A percentile compares a stretch with the other conserved stretches of the same genome.
These are phyloP conservation scores for Grosmannia huntii DNA, from an alignment of 2,329 filamentous ascomycete species.

Conservation along the genomic window DNA sequence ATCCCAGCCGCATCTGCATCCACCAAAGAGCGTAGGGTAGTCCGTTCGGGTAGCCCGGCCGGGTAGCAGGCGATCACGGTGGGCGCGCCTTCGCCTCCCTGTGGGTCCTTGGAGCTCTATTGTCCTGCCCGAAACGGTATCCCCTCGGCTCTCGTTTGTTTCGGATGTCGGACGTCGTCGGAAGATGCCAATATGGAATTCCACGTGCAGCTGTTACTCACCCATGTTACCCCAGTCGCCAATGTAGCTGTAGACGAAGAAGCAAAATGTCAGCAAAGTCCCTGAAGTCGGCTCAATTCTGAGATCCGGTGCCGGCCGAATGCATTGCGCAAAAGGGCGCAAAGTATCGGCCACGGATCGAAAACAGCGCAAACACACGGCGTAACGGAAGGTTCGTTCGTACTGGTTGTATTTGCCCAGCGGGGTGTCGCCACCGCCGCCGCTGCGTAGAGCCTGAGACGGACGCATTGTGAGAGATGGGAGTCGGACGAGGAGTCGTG, in stretches of 20 bases:
- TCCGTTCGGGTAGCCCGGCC: background rate
- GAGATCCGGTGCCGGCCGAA: background rate
- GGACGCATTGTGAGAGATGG: conserved; percentile 26
- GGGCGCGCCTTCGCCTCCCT: background rate
- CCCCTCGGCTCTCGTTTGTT: background rate
- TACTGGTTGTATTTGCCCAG: conserved; percentile 32
- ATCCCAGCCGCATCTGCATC: background rate
- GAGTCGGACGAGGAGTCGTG: background rate
- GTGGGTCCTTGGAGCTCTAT: background rate
- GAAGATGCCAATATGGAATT: background rate
- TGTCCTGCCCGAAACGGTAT: background rate
- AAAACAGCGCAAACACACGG: conserved; percentile 5
- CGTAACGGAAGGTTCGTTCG: conserved; percentile 16
- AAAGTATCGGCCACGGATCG: background rate
- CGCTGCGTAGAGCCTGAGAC: conserved; percentile 28
- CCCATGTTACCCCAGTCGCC: conserved; percentile 65
- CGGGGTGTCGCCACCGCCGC: conserved; percentile 27
- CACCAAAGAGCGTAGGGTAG: background rate
- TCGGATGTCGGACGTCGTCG: background rate
- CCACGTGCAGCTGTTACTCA: conserved; percentile 33
- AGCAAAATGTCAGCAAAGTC: background rate
- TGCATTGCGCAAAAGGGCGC: background rate
- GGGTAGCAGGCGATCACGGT: background rate
- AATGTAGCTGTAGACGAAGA: conserved; percentile 42
- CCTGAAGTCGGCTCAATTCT: background rate